Evolutionary conservation across 2,329 filamentous ascomycete genomes (phyloP), one percentile per base, ranked within the genome.

Genomic region (Epichloe baconii): DNA sequence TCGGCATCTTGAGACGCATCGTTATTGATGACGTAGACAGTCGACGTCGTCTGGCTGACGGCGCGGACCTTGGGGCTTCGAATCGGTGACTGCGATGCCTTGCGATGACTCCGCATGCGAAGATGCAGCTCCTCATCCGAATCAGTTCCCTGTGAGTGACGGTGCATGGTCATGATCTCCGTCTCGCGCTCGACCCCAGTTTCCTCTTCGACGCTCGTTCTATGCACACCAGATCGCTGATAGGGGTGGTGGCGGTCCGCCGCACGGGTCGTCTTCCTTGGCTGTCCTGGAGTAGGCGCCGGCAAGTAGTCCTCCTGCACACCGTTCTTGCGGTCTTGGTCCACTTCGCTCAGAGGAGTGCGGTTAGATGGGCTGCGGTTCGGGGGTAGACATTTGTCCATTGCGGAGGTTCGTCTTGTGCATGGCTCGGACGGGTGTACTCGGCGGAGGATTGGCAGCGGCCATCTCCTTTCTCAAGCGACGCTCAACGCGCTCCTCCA

Each of bases 231-330:
- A 23, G 75, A 77, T 52, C 83, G 77, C 48, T 80, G 70, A 66
- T 90, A 86, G 11, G 85, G 81, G 65, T 90, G 80, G 58, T 88
- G 85, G 26, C 85, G 80, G 60, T 90, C 88, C 53, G 82, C 78
- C 53, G 82, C 78, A 52, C 88, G 82, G 57, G 83, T 84, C 15
- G 85, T 86, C 75, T 98, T 97, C 55, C 93, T 82, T 31, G 93
- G 93, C 66, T 98, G 93, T 2, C 93, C 93, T 0, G 93, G 93
- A 4, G 93, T 98, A 3, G 93, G 93, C 0, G 90, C 91, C 3
- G 93, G 93, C 5, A 98, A 78, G 60, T 94, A 94, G 64, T 96
- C 90, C 57, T 96, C 89, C 62, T 87, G 80, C n/a, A 82, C 77
- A 47, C 79, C 77, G 58, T 79, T 81, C 62, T 75, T 78, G 61